These are phyloP conservation scores for Tricholoma bakamatsutake DNA, from an alignment of 768 basidiomycete genomes.

Conservation along the genomic window DNA sequence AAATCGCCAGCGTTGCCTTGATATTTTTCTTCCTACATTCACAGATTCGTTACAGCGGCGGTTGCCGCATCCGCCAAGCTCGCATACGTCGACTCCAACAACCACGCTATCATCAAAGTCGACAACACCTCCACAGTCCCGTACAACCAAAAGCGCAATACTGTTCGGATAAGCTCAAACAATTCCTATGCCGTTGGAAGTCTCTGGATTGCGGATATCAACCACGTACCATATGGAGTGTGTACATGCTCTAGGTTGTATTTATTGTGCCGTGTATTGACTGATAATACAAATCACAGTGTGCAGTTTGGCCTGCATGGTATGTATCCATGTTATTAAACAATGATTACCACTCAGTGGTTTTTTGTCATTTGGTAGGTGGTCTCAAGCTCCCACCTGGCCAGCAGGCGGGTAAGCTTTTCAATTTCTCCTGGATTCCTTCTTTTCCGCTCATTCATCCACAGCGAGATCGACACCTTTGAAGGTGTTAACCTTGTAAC, in stretches of 20 bases:
- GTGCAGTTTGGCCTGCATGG: conserved; percentile 69
- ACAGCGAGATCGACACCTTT: conserved; percentile 70
- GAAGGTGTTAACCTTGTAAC: conserved; percentile 71
- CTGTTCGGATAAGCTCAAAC: conserved; percentile 55
- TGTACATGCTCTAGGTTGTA: conserved; percentile 15
- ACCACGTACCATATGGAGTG: conserved; percentile 61
- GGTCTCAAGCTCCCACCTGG: conserved; percentile 55
- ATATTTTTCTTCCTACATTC: neutral
- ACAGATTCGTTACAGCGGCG: conserved; percentile 45
- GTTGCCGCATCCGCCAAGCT: conserved; percentile 44
- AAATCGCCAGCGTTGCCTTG: neutral
- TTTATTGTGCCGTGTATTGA: neutral
- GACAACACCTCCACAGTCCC: conserved; percentile 58
- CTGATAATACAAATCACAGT: conserved; percentile 28
- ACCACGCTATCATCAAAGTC: conserved; percentile 71
- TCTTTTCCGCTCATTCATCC: neutral
- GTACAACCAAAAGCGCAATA: conserved; percentile 55
- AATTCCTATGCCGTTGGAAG: conserved; percentile 54
- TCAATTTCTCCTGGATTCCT: neutral
- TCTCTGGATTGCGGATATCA: conserved; percentile 59
- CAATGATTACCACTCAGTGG: neutral
- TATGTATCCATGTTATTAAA: conserved; percentile 14
- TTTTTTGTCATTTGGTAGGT: conserved; percentile 18
- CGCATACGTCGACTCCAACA: conserved; percentile 60
- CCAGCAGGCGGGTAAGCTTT: conserved; percentile 49